These are phyloP conservation scores for Lantana camara DNA, from an alignment of 257 asterid species.

Conservation along the genomic window DNA sequence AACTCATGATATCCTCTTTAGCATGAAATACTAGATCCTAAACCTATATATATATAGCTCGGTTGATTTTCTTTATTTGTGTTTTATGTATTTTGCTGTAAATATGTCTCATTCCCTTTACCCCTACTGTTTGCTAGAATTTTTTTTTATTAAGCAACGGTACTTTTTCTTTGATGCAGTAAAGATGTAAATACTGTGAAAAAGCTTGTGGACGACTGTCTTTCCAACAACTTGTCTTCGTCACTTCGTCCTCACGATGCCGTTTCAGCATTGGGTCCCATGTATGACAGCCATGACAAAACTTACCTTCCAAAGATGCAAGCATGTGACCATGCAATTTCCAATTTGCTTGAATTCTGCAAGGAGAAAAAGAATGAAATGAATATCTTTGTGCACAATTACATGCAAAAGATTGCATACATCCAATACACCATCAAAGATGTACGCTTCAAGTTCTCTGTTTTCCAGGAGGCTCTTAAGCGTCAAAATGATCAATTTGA, in stretches of 20 bases:
- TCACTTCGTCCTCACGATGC: constrained; percentile 99
- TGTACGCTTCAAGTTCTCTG: constrained; percentile 78
- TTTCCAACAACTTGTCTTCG: constrained; percentile 70
- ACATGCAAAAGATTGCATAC: constrained; percentile 91
- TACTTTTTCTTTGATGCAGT: constrained; percentile 51
- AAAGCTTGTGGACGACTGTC: constrained; percentile 92
- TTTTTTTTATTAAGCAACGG: constrained; percentile 15
- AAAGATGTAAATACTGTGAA: constrained; percentile 91
- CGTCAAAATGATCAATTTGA: constrained; percentile 89
- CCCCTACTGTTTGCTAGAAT: constrained; percentile 8
- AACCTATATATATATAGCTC: not conserved
- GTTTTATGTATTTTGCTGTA: not conserved
- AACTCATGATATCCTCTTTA: too few relatives aligned
- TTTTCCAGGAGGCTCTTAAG: constrained; percentile 93
- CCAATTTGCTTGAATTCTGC: constrained; percentile 72
- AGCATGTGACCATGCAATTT: constrained; percentile 66
- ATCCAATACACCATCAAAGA: constrained; percentile 85
- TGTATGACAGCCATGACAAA: constrained; percentile 85
- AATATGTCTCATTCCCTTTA: not conserved
- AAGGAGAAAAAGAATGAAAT: constrained; percentile 83
- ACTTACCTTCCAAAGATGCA: constrained; percentile 84
- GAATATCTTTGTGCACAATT: constrained; percentile 79
- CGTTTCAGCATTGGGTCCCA: constrained; percentile 97
- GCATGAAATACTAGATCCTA: constrained; percentile 19
- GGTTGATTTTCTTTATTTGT: not conserved